Conservation (phyloP, 2,329 filamentous ascomycete species). For the Plectosphaerella plurivora region DNA sequence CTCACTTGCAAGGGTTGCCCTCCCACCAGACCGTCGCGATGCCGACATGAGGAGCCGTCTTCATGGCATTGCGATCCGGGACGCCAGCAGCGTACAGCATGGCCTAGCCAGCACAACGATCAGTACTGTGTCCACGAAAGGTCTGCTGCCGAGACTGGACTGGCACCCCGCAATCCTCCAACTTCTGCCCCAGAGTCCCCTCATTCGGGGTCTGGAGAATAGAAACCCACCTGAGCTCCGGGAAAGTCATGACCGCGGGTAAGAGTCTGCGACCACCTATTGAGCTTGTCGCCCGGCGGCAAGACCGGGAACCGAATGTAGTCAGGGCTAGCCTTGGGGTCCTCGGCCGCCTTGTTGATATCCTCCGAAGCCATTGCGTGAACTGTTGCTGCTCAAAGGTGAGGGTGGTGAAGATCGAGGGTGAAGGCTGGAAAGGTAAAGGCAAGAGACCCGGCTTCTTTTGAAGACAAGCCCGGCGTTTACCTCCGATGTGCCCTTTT, state of each 20-base stretch:
- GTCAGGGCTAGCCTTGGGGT: constrained; percentile 42
- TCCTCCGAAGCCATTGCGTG: background rate
- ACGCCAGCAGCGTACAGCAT: constrained; percentile 96
- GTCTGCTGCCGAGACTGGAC: background rate
- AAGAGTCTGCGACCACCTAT: constrained; percentile 79
- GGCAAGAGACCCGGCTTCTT: too few species aligned
- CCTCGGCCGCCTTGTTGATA: background rate
- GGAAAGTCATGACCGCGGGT: constrained; percentile 88
- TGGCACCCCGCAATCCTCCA: constrained; percentile 6
- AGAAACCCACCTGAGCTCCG: constrained; percentile 67
- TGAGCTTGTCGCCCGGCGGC: constrained; percentile 56
- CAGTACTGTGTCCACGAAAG: background rate
- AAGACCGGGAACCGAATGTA: constrained; percentile 50
- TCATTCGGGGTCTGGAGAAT: background rate
- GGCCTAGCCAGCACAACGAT: constrained; percentile 46
- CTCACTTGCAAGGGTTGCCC: constrained; percentile 91
- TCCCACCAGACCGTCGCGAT: constrained; percentile 96
- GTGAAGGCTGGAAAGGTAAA: background rate
- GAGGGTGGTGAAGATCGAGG: background rate
- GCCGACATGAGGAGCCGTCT: constrained; percentile 84
- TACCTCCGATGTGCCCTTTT: too few species aligned
- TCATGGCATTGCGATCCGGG: constrained; percentile 78
- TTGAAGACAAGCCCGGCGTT: too few species aligned
- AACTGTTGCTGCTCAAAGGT: background rate
- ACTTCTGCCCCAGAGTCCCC: background rate